Evolutionary conservation across 352 stramenopile genomes (phyloP).

Genomic region (Aphanomyces cochlioides): DNA sequence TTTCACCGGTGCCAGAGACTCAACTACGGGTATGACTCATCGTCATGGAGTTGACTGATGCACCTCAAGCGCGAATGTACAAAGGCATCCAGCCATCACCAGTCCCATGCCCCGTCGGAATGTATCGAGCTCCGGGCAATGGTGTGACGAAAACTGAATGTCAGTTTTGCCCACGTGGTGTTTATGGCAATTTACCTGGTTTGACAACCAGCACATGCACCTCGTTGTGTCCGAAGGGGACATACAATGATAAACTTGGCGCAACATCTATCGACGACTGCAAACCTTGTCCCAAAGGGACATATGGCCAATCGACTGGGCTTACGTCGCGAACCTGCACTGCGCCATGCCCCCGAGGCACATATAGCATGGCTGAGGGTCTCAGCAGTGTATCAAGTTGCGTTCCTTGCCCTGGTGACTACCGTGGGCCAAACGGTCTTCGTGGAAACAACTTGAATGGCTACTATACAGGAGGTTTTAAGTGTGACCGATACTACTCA

Average conservation of each 20-base stretch:
- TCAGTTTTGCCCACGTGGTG: constrained; percentile 61
- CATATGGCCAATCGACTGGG: constrained; percentile 52
- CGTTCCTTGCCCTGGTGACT: constrained; percentile 50
- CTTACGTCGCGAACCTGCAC: constrained; percentile 57
- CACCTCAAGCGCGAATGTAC: constrained; percentile 44
- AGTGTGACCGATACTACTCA: constrained; percentile 47
- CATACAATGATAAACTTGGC: constrained; percentile 38
- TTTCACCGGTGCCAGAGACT: too few relatives aligned
- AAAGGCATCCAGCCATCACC: constrained; percentile 50
- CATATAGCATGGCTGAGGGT: constrained; percentile 59
- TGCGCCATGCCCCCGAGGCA: constrained; percentile 58
- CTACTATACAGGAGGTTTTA: constrained; percentile 47
- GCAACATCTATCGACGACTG: constrained; percentile 59
- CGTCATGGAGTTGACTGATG: too few relatives aligned
- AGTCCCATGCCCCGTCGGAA: constrained; percentile 51
- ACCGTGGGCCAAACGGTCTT: constrained; percentile 55
- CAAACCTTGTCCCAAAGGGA: constrained; percentile 58
- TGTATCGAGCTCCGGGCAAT: constrained; percentile 50
- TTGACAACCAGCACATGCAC: constrained; percentile 61
- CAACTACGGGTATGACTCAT: too few relatives aligned
- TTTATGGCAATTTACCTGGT: constrained; percentile 65
- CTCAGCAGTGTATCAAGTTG: constrained; percentile 58
- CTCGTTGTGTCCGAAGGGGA: constrained; percentile 60
- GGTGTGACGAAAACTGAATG: constrained; percentile 57
- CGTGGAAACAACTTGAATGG: constrained; percentile 49